Evolutionary conservation across 176 grass and related monocot genomes (phyloP), one percentile per base, ranked within the genome.

Genomic region (Ananas comosus): DNA sequence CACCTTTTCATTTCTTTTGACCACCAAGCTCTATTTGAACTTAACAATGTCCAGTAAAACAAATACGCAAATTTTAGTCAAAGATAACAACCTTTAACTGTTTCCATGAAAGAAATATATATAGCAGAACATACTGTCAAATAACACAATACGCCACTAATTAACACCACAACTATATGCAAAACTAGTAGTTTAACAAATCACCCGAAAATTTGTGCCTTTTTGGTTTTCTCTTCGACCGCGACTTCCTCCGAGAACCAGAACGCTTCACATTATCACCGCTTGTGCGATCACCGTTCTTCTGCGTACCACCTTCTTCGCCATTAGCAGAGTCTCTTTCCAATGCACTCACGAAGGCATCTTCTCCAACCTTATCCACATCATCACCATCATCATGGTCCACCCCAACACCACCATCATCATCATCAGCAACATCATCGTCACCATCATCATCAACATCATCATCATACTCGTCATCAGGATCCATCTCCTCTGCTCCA

Each of bases 401-500:
- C 33, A 7, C 23, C 29, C 48, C 73, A 64, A 63, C 82, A 66
- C 64, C 85, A 78, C 79, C 69, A 68, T 65, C 82, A 68, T 75
- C 52, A 23, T 21, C 53, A 73, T 88, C 84, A 24, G 80, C n/a
- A n/a, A n/a, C n/a, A n/a, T n/a, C 82, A 10, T 61, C 5, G 8
- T 83, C 78, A 68, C 90, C 88, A 27, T 74, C 78, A 0, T 49
- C 33, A 64, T 86, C 90, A 5, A 86, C 84, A 9, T 85, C 90
- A 73, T 99, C 95, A 29, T 99, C 90, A 86, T 93, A 93, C 77
- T 99, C 95, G 71, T 97, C 94, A 75, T 88, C 87, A 19, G 87
- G 87, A 82, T 93, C 70, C 66, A 87, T 84, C 57, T 85, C 87
- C 48, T 85, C 89, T 6, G 75, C 87, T 69, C 91, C 87, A 80